Evolutionary conservation across 495 filamentous ascomycete species (phyloP).

Genomic region (Wilcoxina mikolae): DNA sequence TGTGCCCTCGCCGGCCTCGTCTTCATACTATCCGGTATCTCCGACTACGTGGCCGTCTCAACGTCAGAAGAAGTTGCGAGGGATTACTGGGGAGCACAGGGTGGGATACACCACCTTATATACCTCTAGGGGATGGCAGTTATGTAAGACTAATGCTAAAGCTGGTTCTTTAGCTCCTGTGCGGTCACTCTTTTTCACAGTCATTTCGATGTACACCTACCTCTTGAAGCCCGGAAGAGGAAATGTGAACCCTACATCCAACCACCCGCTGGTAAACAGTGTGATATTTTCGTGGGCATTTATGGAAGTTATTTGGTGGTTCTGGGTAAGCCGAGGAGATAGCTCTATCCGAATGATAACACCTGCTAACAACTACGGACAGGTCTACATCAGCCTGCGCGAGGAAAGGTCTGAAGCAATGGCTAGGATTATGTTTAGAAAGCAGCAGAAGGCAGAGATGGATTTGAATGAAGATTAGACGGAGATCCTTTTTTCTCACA

Average conservation of each 20-base stretch:
- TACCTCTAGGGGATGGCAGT: too few species aligned
- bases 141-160: constrained; percentile 1
- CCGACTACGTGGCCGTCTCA: constrained; percentile 16
- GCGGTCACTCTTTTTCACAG: constrained; percentile 29
- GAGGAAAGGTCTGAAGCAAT: constrained; percentile 20
- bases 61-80: constrained; percentile 14
- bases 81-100: constrained; percentile 26
- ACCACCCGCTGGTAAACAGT: constrained; percentile 20
- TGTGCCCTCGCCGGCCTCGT: constrained; percentile 20
- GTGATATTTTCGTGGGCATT: constrained; percentile 25
- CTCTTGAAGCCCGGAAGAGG: constrained; percentile 19
- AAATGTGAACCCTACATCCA: constrained; percentile 1
- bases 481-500: not conserved
- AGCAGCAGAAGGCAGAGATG: constrained; percentile 8
- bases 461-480: not conserved
- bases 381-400: constrained; percentile 23
- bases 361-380: not conserved
- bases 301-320: constrained; percentile 22
- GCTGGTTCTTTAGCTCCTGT: constrained; percentile 11
- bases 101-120: constrained; percentile 7
- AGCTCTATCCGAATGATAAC: not conserved
- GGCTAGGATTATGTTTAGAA: constrained; percentile 13
- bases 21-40: constrained; percentile 20
- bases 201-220: constrained; percentile 18
- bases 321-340: constrained; percentile 22